These are phyloP conservation scores for Actinomucor elegans DNA, from an alignment of 371 early-diverging fungal species.

Conservation along the genomic window DNA sequence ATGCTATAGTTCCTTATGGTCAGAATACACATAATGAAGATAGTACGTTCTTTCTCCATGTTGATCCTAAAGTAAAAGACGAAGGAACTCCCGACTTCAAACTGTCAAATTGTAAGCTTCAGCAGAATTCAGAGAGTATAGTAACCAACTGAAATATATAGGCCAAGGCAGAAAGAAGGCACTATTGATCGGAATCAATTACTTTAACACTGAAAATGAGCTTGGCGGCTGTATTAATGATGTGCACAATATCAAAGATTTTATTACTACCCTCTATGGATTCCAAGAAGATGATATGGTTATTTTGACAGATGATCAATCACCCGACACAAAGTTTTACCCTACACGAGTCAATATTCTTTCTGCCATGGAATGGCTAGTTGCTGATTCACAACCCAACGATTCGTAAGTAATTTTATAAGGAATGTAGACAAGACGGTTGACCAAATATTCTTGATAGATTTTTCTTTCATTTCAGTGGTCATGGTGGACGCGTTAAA, in stretches of 20 bases:
- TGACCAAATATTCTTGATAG: too few relatives aligned
- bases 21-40: background rate
- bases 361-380: constrained; percentile 88
- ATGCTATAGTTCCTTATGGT: constrained; percentile 28
- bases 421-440: too few relatives aligned
- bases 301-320: constrained; percentile 85
- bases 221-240: constrained; percentile 89
- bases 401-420: constrained; percentile 63
- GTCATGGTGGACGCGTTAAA: constrained; percentile 78
- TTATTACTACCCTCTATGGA: constrained; percentile 62
- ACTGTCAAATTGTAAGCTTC: constrained; percentile 70
- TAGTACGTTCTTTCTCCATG: constrained; percentile 27
- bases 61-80: constrained; percentile 25
- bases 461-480: constrained; percentile 88
- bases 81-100: constrained; percentile 38
- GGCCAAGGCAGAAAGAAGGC: constrained; percentile 77
- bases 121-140: too few relatives aligned
- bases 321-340: constrained; percentile 50
- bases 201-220: constrained; percentile 66
- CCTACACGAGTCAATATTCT: constrained; percentile 84
- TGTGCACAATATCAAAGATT: constrained; percentile 80
- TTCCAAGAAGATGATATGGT: constrained; percentile 76
- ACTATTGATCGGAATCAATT: constrained; percentile 92
- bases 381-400: constrained; percentile 73
- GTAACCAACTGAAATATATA: too few relatives aligned